Evolutionary conservation across 768 basidiomycete genomes (phyloP).

Genomic region (Russula sp.): DNA sequence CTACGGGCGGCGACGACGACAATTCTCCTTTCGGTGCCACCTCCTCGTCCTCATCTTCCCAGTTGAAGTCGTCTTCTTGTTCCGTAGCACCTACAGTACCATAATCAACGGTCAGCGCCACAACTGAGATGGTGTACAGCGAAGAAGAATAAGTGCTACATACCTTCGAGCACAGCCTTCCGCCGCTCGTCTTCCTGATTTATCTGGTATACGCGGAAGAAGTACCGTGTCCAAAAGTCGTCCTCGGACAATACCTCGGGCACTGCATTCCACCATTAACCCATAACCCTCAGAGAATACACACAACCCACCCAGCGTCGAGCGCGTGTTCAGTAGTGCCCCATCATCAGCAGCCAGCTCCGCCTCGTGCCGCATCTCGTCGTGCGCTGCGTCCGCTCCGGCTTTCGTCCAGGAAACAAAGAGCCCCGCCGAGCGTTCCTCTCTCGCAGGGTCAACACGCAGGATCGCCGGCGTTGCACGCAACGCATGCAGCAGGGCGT

Average conservation of each 20-base stretch:
- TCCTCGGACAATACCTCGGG: conserved; percentile 57
- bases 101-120: neutral
- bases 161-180: conserved; percentile 70
- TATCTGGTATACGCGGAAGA: conserved; percentile 83
- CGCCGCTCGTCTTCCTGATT: conserved; percentile 71
- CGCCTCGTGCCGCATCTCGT: conserved; percentile 43
- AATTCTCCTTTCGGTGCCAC: conserved; percentile 14
- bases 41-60: conserved; percentile 92
- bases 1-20: neutral
- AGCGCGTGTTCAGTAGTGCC: conserved; percentile 46
- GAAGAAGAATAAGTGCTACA: conserved; percentile 18
- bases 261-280: conserved; percentile 39
- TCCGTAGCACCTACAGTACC: conserved; percentile 46
- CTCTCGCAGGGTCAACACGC: conserved; percentile 65
- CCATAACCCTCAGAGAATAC: neutral
- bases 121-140: neutral
- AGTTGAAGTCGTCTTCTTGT: conserved; percentile 84
- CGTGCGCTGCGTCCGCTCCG: conserved; percentile 51
- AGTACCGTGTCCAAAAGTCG: conserved; percentile 83
- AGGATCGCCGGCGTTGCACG: conserved; percentile 71
- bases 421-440: conserved; percentile 46
- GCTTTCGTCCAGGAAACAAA: conserved; percentile 57
- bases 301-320: conserved; percentile 49
- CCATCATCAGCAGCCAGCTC: conserved; percentile 46
- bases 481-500: conserved; percentile 55